Percentiles rank a stretch among this genome's conserved stretches.
These are phyloP conservation scores for Hypoxylon sp. DNA, from an alignment of 2,329 filamentous ascomycete species.

Conservation along the genomic window DNA sequence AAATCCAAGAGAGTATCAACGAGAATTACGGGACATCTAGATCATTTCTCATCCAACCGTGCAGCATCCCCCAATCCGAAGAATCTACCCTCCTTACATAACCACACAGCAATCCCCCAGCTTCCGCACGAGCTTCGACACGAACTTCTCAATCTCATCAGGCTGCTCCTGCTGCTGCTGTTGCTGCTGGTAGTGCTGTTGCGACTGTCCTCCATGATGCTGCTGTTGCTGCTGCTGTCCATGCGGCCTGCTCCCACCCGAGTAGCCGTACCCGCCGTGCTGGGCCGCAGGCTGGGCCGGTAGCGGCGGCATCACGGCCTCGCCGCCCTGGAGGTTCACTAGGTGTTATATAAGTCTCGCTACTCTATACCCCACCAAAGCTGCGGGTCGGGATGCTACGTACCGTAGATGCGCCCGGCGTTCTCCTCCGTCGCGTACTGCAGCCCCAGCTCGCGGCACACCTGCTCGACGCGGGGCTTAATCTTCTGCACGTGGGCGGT, in stretches of 20 bases:
- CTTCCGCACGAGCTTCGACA: constrained; percentile 71
- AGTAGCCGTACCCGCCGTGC: constrained; percentile 55
- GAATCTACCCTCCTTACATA: constrained; percentile 66
- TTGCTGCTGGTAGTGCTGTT: constrained; percentile 60
- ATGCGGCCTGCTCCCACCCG: constrained; percentile 51
- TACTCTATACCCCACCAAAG: too few species aligned
- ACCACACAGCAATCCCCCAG: constrained; percentile 78
- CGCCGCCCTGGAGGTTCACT: constrained; percentile 83
- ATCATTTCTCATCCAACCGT: not conserved
- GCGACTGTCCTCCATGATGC: constrained; percentile 40
- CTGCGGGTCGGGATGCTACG: not conserved
- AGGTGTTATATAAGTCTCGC: constrained; percentile 48
- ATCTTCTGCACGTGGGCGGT: constrained; percentile 87
- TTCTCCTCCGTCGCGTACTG: constrained; percentile 88
- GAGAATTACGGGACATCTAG: not conserved
- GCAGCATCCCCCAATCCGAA: not conserved
- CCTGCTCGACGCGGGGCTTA: constrained; percentile 90
- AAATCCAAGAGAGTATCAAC: constrained; percentile 10
- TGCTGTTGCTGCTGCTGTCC: constrained; percentile 58
- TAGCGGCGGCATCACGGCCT: constrained; percentile 63
- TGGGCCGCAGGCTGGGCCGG: constrained; percentile 56
- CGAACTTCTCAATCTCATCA: constrained; percentile 69
- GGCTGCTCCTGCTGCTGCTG: constrained; percentile 63
- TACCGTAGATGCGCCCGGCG: constrained; percentile 80
- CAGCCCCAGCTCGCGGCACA: constrained; percentile 85